These are phyloP conservation scores for Pistacia atlantica DNA, from an alignment of 345 rosid genomes.

Conservation along the genomic window DNA sequence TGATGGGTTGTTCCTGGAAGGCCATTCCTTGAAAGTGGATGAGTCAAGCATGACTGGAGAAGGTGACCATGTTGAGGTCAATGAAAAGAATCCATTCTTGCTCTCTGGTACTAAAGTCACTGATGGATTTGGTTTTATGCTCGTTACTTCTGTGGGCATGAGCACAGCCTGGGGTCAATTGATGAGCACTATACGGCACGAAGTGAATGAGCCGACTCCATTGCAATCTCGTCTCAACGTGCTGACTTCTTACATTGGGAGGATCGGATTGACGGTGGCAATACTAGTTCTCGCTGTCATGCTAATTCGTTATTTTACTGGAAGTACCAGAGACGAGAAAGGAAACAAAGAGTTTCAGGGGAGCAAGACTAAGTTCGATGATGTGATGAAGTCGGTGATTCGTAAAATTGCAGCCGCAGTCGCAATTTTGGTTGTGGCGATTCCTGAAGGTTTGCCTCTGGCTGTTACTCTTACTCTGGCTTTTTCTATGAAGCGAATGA, in stretches of 20 bases:
- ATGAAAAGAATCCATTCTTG: conserved; percentile 9
- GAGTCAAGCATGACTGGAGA: conserved; percentile 12
- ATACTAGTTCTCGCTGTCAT: conserved; percentile 24
- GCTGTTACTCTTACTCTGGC: too few relatives aligned
- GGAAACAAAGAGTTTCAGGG: conserved; percentile 22
- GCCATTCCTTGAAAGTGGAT: conserved; percentile 1
- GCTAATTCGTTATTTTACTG: conserved; percentile 30
- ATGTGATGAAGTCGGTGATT: conserved; percentile 27
- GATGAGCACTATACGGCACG: conserved; percentile 25
- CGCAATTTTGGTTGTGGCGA: conserved; percentile 39
- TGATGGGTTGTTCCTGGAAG: conserved; percentile 18
- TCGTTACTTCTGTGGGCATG: conserved; percentile 35
- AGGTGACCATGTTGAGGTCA: background rate
- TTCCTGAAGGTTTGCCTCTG: background rate
- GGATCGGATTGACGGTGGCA: background rate
- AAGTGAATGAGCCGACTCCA: conserved; percentile 30
- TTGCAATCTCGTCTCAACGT: conserved; percentile 29
- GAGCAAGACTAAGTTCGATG: conserved; percentile 21
- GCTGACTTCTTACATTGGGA: conserved; percentile 24
- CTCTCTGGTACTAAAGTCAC: conserved; percentile 20
- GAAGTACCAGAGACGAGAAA: conserved; percentile 20
- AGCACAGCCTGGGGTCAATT: conserved; percentile 33
- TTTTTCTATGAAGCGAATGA: conserved; percentile 43
- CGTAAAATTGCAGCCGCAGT: conserved; percentile 35
- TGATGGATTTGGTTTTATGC: conserved; percentile 27